These are phyloP conservation scores for Ajuga reptans DNA, from an alignment of 305 asterid genomes.

Conservation along the genomic window DNA sequence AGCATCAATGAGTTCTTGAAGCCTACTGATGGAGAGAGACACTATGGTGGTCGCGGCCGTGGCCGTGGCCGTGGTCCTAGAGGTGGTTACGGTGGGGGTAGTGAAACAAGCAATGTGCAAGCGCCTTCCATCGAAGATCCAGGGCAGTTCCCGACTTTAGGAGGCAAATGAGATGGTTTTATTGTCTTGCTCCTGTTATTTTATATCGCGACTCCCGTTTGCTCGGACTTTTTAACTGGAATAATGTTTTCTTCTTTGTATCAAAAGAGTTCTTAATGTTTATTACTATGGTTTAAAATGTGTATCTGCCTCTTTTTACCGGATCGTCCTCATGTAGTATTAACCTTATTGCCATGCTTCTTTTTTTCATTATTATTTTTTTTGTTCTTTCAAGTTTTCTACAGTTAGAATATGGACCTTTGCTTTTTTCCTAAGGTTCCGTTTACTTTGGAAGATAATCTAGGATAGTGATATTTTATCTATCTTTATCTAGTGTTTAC, in stretches of 20 bases:
- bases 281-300: slow-evolving; percentile 4
- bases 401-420: too few relatives aligned
- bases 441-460: too few relatives aligned
- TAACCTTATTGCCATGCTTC: too few relatives aligned
- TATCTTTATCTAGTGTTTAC: too few relatives aligned
- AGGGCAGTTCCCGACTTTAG: slow-evolving; percentile 54
- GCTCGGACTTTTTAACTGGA: slow-evolving; percentile 12
- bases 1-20: slow-evolving; percentile 75
- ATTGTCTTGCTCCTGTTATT: neutral
- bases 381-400: too few relatives aligned
- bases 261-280: neutral
- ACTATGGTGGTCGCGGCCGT: slow-evolving; percentile 39
- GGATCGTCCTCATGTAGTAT: too few relatives aligned
- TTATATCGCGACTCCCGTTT: neutral
- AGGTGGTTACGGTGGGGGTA: slow-evolving; percentile 36
- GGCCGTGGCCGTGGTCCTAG: slow-evolving; percentile 59
- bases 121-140: slow-evolving; percentile 52
- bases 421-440: too few relatives aligned
- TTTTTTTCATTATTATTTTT: neutral
- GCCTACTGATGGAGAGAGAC: slow-evolving; percentile 64
- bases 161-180: slow-evolving; percentile 37
- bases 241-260: slow-evolving; percentile 18
- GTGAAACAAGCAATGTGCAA: slow-evolving; percentile 24
- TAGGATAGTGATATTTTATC: too few relatives aligned
- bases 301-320: neutral